These are phyloP conservation scores for Magnaporthiopsis incrustans DNA, from an alignment of 2,329 filamentous ascomycete species.

Conservation along the genomic window DNA sequence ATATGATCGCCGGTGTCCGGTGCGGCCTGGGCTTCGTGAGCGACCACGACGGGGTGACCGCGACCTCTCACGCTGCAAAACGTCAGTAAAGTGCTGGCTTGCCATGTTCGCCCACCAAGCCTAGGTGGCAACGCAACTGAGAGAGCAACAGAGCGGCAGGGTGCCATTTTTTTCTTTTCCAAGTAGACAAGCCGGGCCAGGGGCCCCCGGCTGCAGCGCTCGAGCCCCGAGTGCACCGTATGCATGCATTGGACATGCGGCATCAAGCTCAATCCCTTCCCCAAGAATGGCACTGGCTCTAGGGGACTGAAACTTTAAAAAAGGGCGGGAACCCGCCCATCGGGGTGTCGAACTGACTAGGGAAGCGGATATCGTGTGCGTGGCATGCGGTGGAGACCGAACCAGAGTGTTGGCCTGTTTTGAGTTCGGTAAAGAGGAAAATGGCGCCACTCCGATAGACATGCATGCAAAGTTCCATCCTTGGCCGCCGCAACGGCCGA, in stretches of 20 bases:
- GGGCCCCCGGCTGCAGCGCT: neutral
- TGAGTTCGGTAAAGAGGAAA: neutral
- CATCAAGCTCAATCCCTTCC: neutral
- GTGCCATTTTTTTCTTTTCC: neutral
- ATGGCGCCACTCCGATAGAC: neutral
- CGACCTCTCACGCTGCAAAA: constrained; percentile 69
- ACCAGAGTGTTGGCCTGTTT: neutral
- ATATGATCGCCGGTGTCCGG: constrained; percentile 65
- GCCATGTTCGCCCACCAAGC: neutral
- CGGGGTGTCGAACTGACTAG: neutral
- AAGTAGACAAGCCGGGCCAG: neutral
- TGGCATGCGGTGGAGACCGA: neutral
- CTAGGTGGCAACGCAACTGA: neutral
- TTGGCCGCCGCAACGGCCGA: neutral
- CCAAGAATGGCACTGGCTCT: neutral
- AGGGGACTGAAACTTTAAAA: neutral
- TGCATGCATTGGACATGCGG: neutral
- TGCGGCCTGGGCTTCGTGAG: constrained; percentile 73
- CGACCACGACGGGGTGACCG: constrained; percentile 70
- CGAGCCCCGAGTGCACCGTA: neutral
- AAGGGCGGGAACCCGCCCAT: neutral
- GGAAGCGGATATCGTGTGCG: neutral
- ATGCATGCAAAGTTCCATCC: neutral
- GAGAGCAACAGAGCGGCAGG: neutral
- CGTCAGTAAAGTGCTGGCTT: constrained; percentile 20